Conservation (phyloP, 352 stramenopile species). For the Plasmopara viticola region DNA sequence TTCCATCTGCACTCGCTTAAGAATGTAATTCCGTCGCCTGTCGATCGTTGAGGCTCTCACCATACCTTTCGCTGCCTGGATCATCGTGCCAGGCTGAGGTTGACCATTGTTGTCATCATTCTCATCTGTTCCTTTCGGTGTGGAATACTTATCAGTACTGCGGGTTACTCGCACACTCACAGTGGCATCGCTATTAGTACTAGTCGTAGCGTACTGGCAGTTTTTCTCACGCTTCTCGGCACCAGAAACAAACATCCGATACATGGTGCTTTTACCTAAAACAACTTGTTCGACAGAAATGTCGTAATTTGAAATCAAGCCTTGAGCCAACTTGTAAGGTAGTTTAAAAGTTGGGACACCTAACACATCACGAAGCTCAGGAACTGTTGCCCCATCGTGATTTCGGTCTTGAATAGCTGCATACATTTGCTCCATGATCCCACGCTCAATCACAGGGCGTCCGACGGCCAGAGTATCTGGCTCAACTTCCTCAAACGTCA, state of each 20-base stretch:
- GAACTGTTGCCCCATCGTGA: conserved; percentile 56
- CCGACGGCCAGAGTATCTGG: conserved; percentile 16
- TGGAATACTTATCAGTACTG: conserved; percentile 23
- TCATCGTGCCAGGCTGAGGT: conserved; percentile 52
- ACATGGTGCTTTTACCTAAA: conserved; percentile 75
- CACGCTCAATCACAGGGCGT: conserved; percentile 53
- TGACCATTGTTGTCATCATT: conserved; percentile 9
- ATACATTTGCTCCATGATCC: conserved; percentile 79
- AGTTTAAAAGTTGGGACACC: conserved; percentile 81
- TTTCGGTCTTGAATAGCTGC: conserved; percentile 46
- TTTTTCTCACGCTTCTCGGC: conserved; percentile 1
- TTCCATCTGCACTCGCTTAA: conserved; percentile 46
- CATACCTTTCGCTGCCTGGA: conserved; percentile 39
- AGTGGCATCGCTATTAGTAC: conserved; percentile 5
- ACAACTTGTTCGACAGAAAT: conserved; percentile 73
- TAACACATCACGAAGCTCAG: conserved; percentile 69
- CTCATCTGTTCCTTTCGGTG: conserved; percentile 13
- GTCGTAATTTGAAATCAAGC: conserved; percentile 75
- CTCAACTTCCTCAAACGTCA: conserved; percentile 22
- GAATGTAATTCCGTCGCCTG: conserved; percentile 43
- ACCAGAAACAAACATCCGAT: conserved; percentile 68
- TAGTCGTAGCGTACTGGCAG: conserved; percentile 2
- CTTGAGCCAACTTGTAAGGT: conserved; percentile 73
- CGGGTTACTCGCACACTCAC: conserved; percentile 24
- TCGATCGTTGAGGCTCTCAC: conserved; percentile 52